phyloP scores from a whole-genome alignment of 208 protist genomes.

The Endotrypanum monterogeii region DNA sequence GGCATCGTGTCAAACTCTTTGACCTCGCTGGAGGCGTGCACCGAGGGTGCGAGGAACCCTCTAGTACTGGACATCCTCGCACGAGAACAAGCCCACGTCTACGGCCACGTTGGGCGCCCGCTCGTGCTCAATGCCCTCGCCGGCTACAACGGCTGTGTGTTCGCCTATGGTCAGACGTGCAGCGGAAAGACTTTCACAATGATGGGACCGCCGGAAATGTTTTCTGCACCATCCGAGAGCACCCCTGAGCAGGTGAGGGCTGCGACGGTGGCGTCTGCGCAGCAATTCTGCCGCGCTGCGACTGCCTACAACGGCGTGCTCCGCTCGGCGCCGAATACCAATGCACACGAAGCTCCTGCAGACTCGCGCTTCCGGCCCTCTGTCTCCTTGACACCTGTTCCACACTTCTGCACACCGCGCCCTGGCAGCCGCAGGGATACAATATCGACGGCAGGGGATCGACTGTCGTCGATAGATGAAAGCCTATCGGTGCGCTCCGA shows the following conservation, averaged over 20 bases:
- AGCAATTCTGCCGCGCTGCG: slow-evolving; percentile 26
- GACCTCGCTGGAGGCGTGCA: slow-evolving; percentile 9
- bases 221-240: slow-evolving; percentile 4
- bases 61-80: slow-evolving; percentile 20
- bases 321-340: not conserved
- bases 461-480: slow-evolving; percentile 2
- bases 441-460: not conserved
- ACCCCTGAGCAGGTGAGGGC: not conserved
- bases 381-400: slow-evolving; percentile 14
- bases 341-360: slow-evolving; percentile 11
- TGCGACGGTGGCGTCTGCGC: not conserved
- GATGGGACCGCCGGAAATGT: slow-evolving; percentile 56
- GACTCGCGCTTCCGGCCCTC: slow-evolving; percentile 27
- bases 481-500: slow-evolving; percentile 10
- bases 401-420: not conserved
- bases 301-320: slow-evolving; percentile 15
- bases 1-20: not conserved
- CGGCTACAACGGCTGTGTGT: slow-evolving; percentile 90
- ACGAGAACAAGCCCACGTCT: slow-evolving; percentile 60
- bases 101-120: slow-evolving; percentile 62
- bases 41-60: slow-evolving; percentile 14
- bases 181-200: slow-evolving; percentile 95
- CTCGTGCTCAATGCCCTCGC: slow-evolving; percentile 71
- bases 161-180: slow-evolving; percentile 92
- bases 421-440: not conserved